Evolutionary conservation across 768 basidiomycete genomes (phyloP).

Genomic region (Gymnopilus dilepis): DNA sequence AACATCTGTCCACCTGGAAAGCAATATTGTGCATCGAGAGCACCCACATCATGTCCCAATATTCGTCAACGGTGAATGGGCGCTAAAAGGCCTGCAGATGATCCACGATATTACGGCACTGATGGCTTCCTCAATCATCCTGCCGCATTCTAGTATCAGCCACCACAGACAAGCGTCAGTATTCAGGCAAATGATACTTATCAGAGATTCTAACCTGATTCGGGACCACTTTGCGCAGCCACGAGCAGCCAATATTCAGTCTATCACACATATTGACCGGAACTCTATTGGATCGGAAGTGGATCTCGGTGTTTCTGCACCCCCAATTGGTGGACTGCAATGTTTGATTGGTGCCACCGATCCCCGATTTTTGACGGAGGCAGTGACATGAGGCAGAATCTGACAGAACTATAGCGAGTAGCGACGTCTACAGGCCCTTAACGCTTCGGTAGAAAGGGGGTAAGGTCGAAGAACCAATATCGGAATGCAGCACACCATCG

Average conservation of each 20-base stretch:
- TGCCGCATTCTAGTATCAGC: neutral
- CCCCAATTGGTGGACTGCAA: neutral
- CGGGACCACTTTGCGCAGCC: neutral
- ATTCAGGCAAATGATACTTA: neutral
- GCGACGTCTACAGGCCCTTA: neutral
- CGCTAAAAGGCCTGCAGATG: neutral
- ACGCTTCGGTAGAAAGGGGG: neutral
- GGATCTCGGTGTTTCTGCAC: neutral
- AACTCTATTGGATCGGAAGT: neutral
- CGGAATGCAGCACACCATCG: neutral
- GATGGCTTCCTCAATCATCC: neutral
- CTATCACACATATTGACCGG: neutral
- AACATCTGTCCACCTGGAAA: neutral
- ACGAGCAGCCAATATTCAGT: neutral
- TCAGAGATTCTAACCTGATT: slow-evolving; percentile 4
- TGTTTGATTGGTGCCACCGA: neutral
- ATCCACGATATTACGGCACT: neutral
- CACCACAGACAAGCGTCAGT: slow-evolving; percentile 2
- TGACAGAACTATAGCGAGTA: neutral
- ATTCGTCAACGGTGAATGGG: neutral
- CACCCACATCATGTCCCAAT: neutral
- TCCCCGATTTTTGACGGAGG: neutral
- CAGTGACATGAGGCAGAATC: slow-evolving; percentile 3
- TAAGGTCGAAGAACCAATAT: neutral
- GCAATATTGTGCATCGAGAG: too few species aligned